Percentiles rank a stretch among this genome's conserved stretches.
phyloP scores from a whole-genome alignment of 805 yeast genomes.

The Metschnikowia shivogae region DNA sequence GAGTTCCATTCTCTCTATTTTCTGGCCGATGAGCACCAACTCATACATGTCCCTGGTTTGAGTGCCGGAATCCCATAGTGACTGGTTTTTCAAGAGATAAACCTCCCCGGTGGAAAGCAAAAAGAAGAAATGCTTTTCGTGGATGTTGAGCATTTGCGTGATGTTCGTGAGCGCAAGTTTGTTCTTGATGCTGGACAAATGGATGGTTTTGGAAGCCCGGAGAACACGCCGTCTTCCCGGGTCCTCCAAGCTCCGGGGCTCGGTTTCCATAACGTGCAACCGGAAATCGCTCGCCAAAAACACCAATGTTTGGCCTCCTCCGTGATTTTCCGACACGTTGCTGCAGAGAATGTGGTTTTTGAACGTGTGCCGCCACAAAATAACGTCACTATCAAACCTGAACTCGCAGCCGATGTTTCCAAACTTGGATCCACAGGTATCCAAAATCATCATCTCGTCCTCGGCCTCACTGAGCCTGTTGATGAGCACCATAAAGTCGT shows the following conservation, averaged over 20 bases:
- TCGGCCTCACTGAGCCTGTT: constrained; percentile 24
- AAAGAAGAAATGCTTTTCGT: constrained; percentile 32
- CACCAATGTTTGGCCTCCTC: constrained; percentile 15
- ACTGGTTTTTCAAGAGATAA: constrained; percentile 32
- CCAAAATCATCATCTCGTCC: constrained; percentile 36
- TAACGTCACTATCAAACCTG: constrained; percentile 35
- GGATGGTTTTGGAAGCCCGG: constrained; percentile 27
- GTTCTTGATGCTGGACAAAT: constrained; percentile 29
- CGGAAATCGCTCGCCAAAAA: constrained; percentile 29
- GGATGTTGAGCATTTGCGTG: constrained; percentile 23
- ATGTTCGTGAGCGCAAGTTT: constrained; percentile 23
- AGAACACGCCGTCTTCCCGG: constrained; percentile 5
- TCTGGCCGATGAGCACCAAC: constrained; percentile 26
- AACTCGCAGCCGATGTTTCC: constrained; percentile 30
- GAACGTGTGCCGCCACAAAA: constrained; percentile 38
- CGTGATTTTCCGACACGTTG: constrained; percentile 11
- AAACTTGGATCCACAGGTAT: constrained; percentile 27
- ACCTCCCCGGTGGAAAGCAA: constrained; percentile 38
- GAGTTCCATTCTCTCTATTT: constrained; percentile 33
- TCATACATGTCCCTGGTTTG: constrained; percentile 31
- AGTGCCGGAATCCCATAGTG: constrained; percentile 3
- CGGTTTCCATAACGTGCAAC: constrained; percentile 26
- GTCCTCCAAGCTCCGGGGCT: constrained; percentile 2
- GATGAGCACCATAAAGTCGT: constrained; percentile 30
- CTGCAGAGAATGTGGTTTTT: constrained; percentile 20